Percentiles rank a stretch among this genome's conserved stretches.
phyloP scores from a whole-genome alignment of 2,329 filamentous ascomycete species.

The Chrysosporium queenslandicum region DNA sequence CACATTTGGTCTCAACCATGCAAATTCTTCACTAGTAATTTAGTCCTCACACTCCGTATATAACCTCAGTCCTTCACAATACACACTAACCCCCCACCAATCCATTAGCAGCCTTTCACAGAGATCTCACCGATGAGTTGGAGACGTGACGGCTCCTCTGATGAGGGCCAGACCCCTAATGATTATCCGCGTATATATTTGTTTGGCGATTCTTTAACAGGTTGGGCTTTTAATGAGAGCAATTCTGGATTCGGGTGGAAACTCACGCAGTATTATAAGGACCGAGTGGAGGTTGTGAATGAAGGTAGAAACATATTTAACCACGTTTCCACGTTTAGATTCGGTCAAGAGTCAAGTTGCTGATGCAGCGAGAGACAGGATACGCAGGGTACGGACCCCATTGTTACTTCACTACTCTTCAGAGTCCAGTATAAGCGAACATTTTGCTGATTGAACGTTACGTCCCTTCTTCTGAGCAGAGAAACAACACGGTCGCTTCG shows the following conservation, averaged over 20 bases:
- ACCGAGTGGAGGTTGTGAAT: slow-evolving; percentile 19
- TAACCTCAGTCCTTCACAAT: background rate
- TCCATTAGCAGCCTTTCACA: background rate
- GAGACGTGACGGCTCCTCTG: too few relatives aligned
- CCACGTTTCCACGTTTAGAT: background rate
- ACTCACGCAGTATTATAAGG: slow-evolving; percentile 18
- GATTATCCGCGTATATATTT: slow-evolving; percentile 20
- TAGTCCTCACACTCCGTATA: too few relatives aligned
- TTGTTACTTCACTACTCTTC: too few relatives aligned
- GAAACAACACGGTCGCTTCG: slow-evolving; percentile 17
- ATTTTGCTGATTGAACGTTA: background rate
- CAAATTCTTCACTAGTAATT: too few relatives aligned
- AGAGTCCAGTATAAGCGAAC: too few relatives aligned
- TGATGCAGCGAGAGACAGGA: slow-evolving; percentile 9
- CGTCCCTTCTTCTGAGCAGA: too few relatives aligned
- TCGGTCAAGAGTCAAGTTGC: background rate
- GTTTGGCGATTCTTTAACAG: slow-evolving; percentile 21
- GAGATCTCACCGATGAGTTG: too few relatives aligned
- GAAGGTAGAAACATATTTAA: too few relatives aligned
- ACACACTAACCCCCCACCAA: background rate
- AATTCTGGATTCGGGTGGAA: slow-evolving; percentile 18
- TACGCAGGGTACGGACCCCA: slow-evolving; percentile 15
- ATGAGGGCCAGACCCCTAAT: slow-evolving; percentile 1
- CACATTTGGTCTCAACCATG: too few relatives aligned
- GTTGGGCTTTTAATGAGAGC: slow-evolving; percentile 14